These are phyloP conservation scores for Penicillium sp. DNA, from an alignment of 2,329 filamentous ascomycete genomes.

Conservation along the genomic window DNA sequence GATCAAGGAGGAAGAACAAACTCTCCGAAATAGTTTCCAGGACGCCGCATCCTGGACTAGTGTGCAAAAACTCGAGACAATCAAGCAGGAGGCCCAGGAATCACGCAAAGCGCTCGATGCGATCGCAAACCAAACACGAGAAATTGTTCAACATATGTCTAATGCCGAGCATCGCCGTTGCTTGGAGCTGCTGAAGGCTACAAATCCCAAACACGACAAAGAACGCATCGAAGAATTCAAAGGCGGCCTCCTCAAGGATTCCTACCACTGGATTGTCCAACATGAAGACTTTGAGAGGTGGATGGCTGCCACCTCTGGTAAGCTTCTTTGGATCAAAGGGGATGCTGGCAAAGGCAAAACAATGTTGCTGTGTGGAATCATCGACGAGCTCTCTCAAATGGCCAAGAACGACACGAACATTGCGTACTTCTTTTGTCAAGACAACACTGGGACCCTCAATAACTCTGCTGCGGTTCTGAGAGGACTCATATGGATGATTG, in stretches of 20 bases:
- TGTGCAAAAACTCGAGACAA: background rate
- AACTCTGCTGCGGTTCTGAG: slow-evolving; percentile 45
- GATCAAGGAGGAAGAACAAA: background rate
- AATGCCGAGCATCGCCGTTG: background rate
- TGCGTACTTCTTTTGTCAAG: slow-evolving; percentile 32
- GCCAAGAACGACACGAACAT: background rate
- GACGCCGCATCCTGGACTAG: background rate
- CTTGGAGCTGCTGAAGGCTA: background rate
- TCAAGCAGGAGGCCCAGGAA: background rate
- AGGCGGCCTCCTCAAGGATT: slow-evolving; percentile 19
- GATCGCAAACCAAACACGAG: background rate
- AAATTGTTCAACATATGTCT: background rate
- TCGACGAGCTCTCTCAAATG: slow-evolving; percentile 19
- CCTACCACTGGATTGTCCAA: slow-evolving; percentile 25
- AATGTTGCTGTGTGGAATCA: slow-evolving; percentile 26
- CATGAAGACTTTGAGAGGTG: slow-evolving; percentile 21
- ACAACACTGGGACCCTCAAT: slow-evolving; percentile 17
- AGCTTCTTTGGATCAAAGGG: slow-evolving; percentile 27
- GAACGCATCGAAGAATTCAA: slow-evolving; percentile 24
- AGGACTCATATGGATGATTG: slow-evolving; percentile 38
- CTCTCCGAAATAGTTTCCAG: background rate
- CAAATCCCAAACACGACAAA: slow-evolving; percentile 22
- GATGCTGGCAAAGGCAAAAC: slow-evolving; percentile 30
- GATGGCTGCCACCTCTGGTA: background rate
- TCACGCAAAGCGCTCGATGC: background rate